Percentiles rank a stretch among this genome's conserved stretches.
Conservation (phyloP, 2,329 filamentous ascomycete genomes). For the Paecilomyces niveus region DNA sequence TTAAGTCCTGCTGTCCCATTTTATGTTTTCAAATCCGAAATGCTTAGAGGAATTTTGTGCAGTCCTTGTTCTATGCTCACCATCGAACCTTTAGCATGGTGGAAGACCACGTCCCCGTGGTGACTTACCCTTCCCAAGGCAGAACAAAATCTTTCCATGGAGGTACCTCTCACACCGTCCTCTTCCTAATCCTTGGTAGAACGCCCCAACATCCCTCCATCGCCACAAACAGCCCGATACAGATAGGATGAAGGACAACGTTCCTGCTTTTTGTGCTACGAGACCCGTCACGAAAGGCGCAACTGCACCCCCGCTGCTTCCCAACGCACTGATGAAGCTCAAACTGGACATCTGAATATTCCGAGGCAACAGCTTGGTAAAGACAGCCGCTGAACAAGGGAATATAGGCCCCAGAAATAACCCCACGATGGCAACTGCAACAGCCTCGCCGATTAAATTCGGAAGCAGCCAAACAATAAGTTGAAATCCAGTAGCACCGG, state of each 20-base stretch:
- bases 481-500: constrained; percentile 60
- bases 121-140: not conserved
- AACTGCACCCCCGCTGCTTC: constrained; percentile 36
- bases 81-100: not conserved
- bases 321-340: constrained; percentile 33
- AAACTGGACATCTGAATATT: constrained; percentile 34
- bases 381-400: constrained; percentile 52
- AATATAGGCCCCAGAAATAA: constrained; percentile 73
- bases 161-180: not conserved
- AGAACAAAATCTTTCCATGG: not conserved
- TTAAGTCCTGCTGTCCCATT: too few species aligned
- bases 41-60: too few species aligned
- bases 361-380: constrained; percentile 23
- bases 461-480: constrained; percentile 73
- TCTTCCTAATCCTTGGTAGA: constrained; percentile 45
- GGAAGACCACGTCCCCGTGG: not conserved
- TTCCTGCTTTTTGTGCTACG: constrained; percentile 40
- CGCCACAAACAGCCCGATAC: constrained; percentile 46
- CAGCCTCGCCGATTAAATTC: constrained; percentile 62
- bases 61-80: not conserved
- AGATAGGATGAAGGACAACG: constrained; percentile 49
- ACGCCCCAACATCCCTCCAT: constrained; percentile 49
- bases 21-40: too few species aligned
- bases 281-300: constrained; percentile 44
- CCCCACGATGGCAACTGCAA: constrained; percentile 62